Evolutionary conservation across 257 asterid species (phyloP).

Genomic region (Vinca minor): DNA sequence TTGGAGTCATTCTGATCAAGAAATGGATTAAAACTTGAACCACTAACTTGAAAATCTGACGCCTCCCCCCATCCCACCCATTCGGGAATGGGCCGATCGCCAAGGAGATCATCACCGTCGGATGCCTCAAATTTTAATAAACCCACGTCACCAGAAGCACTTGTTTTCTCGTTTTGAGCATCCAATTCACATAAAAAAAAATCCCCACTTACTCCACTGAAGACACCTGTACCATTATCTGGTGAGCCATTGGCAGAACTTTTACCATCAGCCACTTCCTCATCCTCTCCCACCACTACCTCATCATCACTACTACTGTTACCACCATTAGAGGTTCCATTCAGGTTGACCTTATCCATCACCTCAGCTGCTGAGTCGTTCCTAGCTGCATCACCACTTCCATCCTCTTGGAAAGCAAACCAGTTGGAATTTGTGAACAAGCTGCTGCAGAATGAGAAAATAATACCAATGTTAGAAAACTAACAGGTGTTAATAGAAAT

Average conservation of each 20-base stretch:
- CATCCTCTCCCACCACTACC: slow-evolving; percentile 87
- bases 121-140: slow-evolving; percentile 62
- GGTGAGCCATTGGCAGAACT: slow-evolving; percentile 33
- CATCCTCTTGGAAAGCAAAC: slow-evolving; percentile 95
- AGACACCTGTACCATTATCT: slow-evolving; percentile 17
- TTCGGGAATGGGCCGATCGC: slow-evolving; percentile 79
- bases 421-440: slow-evolving; percentile 98
- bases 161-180: slow-evolving; percentile 25
- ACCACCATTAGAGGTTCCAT: slow-evolving; percentile 47
- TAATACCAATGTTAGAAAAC: not conserved
- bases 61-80: slow-evolving; percentile 92
- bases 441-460: slow-evolving; percentile 28
- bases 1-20: slow-evolving; percentile 30
- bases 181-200: slow-evolving; percentile 20
- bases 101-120: slow-evolving; percentile 64
- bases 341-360: slow-evolving; percentile 52
- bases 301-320: slow-evolving; percentile 73
- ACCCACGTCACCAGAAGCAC: slow-evolving; percentile 35
- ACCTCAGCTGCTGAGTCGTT: slow-evolving; percentile 52
- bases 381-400: slow-evolving; percentile 37
- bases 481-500: not conserved
- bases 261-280: slow-evolving; percentile 47
- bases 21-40: slow-evolving; percentile 65
- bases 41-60: slow-evolving; percentile 48
- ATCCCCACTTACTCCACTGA: slow-evolving; percentile 24